Conservation (phyloP, 352 stramenopile genomes). For the Peronosclerospora sorghi region DNA sequence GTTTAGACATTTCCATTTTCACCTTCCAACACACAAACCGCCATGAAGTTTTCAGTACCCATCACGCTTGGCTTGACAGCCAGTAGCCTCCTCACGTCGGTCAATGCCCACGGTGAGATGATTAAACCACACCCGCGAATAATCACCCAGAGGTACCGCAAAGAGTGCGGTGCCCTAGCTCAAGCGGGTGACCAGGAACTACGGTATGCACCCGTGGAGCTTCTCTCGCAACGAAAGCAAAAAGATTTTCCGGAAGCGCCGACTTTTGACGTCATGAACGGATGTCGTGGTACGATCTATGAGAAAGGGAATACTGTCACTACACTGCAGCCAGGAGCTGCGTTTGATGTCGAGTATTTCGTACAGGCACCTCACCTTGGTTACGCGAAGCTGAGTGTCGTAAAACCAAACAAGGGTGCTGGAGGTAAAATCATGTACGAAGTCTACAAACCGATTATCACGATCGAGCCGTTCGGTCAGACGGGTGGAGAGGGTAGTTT, state of each 20-base stretch:
- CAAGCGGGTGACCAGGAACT: background rate
- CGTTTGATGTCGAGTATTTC: conserved; percentile 26
- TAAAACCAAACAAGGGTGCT: conserved; percentile 30
- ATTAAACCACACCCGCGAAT: background rate
- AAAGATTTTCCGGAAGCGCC: conserved; percentile 17
- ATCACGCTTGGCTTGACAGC: background rate
- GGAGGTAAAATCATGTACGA: conserved; percentile 40
- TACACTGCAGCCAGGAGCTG: conserved; percentile 10
- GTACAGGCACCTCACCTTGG: conserved; percentile 50
- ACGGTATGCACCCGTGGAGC: conserved; percentile 14
- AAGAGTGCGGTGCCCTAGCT: background rate
- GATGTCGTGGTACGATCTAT: conserved; percentile 28
- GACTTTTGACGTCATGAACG: conserved; percentile 28
- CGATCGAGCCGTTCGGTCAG: conserved; percentile 31
- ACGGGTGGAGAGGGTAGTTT: conserved; percentile 18
- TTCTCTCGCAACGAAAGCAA: conserved; percentile 21
- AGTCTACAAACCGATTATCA: conserved; percentile 19
- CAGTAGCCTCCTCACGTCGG: conserved; percentile 8
- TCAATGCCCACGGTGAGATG: background rate
- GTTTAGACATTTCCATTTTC: too few species aligned
- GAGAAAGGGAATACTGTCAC: conserved; percentile 13
- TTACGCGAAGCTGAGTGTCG: conserved; percentile 37
- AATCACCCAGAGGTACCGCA: background rate
- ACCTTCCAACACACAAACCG: too few species aligned
- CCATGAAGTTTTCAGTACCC: too few species aligned